phyloP scores from a whole-genome alignment of 805 yeast genomes.

The Yarrowia sp. region DNA sequence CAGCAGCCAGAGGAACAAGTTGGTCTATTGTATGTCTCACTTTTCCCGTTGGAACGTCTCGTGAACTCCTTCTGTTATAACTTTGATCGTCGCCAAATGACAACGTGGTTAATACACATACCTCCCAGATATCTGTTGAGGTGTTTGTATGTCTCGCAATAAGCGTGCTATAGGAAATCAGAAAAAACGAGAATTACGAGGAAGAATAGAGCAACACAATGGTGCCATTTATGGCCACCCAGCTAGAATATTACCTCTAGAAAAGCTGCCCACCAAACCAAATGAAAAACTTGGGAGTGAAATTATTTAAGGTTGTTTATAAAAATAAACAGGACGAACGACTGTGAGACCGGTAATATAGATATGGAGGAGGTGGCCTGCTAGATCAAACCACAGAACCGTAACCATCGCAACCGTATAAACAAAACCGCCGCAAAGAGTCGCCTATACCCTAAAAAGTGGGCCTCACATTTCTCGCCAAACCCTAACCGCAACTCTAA shows the following conservation, averaged over 20 bases:
- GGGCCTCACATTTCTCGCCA: not conserved
- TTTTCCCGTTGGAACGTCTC: not conserved
- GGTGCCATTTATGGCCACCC: too few species aligned
- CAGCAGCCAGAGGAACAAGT: not conserved
- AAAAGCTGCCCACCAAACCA: not conserved
- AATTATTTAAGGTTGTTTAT: not conserved
- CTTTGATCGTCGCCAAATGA: not conserved
- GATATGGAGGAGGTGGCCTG: too few species aligned
- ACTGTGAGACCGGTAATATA: too few species aligned
- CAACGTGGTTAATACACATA: not conserved
- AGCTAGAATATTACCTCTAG: not conserved
- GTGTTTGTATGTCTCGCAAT: not conserved
- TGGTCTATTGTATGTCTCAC: not conserved
- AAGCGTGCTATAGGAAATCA: not conserved
- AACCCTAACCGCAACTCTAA: conserved; percentile 22
- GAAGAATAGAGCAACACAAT: not conserved
- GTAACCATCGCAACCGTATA: not conserved
- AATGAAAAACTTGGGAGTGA: not conserved
- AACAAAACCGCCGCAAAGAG: not conserved
- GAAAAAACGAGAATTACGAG: too few species aligned
- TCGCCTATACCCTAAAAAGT: not conserved
- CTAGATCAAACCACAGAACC: not conserved
- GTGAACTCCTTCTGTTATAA: not conserved
- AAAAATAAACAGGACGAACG: not conserved
- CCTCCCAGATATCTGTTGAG: not conserved